Conservation (phyloP, 352 stramenopile genomes). For the Phytophthora citricola region DNA sequence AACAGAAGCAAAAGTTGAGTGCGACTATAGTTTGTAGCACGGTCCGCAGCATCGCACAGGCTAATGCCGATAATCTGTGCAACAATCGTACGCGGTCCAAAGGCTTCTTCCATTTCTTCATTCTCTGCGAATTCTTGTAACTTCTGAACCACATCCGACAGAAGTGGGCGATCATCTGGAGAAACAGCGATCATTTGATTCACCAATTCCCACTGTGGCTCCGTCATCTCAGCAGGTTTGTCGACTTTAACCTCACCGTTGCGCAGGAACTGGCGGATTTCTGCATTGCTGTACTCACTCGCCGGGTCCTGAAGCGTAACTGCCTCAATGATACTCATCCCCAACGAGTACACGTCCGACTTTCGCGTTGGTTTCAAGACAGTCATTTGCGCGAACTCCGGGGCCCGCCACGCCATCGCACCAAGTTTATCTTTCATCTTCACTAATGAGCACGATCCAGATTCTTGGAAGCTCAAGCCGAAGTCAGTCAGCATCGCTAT, state of each 20-base stretch:
- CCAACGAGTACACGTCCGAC: not conserved
- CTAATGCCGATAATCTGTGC: too few species aligned
- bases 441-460: conserved; percentile 6
- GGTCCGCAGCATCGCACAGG: too few species aligned
- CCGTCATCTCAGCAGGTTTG: not conserved
- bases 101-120: too few species aligned
- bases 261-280: not conserved
- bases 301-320: not conserved
- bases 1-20: too few species aligned
- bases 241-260: not conserved
- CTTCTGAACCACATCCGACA: not conserved
- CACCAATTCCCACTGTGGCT: not conserved
- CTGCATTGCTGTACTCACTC: not conserved
- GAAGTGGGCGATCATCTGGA: not conserved
- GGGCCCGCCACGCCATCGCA: not conserved
- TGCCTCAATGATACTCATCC: not conserved
- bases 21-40: too few species aligned
- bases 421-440: conserved; percentile 4
- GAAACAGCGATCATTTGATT: not conserved
- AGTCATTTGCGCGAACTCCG: not conserved
- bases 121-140: too few species aligned
- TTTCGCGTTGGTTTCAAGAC: not conserved
- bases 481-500: conserved; percentile 49
- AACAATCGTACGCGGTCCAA: too few species aligned
- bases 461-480: conserved; percentile 5